Evolutionary conservation across 306 rosid species (phyloP).

Genomic region (Oemleria cerasiformis): DNA sequence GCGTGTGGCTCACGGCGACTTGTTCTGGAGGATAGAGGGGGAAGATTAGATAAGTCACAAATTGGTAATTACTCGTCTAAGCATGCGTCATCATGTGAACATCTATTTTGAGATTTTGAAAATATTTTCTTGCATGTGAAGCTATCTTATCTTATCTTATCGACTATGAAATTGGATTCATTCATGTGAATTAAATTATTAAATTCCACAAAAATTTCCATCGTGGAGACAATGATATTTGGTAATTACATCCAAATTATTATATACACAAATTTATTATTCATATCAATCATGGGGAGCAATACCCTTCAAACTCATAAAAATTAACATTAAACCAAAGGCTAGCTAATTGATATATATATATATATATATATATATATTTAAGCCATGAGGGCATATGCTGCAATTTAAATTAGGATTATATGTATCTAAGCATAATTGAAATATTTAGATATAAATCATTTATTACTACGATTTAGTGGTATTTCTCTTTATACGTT

Average conservation of each 20-base stretch:
- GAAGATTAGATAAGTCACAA: background rate
- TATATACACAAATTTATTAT: background rate
- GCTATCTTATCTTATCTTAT: background rate
- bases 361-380: too few species aligned
- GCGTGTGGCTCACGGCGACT: background rate
- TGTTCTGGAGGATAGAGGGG: background rate
- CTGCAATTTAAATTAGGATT: too few species aligned
- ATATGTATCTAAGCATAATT: too few species aligned
- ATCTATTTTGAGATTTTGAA: background rate
- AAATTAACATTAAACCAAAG: too few species aligned
- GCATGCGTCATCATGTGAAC: background rate
- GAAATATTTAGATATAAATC: too few species aligned
- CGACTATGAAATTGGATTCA: background rate
- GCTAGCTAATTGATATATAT: too few species aligned
- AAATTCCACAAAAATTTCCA: too few species aligned
- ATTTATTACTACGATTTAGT: too few species aligned
- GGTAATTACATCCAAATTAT: background rate
- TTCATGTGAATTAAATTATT: background rate
- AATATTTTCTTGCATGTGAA: background rate
- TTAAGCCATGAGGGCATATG: too few species aligned
- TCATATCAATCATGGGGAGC: background rate
- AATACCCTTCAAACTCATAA: background rate
- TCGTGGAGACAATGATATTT: background rate
- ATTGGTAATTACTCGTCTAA: background rate
- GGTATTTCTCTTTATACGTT: too few species aligned